Conservation (phyloP, 352 stramenopile species). For the Phytophthora melonis region DNA sequence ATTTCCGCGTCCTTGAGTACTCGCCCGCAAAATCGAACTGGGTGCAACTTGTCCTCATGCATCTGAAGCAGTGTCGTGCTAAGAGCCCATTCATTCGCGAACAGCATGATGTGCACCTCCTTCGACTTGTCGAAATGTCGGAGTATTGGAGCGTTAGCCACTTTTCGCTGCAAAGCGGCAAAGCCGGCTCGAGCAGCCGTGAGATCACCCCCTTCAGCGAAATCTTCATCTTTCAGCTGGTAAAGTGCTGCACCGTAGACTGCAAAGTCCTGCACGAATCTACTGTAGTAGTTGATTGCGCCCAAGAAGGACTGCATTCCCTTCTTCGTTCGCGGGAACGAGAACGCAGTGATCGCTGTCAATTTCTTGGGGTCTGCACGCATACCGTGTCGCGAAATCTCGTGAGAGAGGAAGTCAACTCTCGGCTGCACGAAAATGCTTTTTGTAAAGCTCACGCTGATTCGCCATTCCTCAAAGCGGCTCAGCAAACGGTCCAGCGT, state of each 20-base stretch:
- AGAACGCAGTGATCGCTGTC: not conserved
- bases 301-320: conserved; percentile 33
- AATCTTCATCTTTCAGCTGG: conserved; percentile 22
- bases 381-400: conserved; percentile 14
- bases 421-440: conserved; percentile 21
- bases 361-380: conserved; percentile 19
- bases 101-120: not conserved
- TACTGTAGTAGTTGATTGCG: conserved; percentile 37
- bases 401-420: conserved; percentile 30
- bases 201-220: not conserved
- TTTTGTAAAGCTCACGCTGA: conserved; percentile 38
- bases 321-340: conserved; percentile 26
- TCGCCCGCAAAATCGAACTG: conserved; percentile 11
- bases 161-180: not conserved
- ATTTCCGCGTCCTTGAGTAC: conserved; percentile 14
- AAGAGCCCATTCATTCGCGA: not conserved
- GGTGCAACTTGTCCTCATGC: conserved; percentile 10
- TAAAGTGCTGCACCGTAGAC: conserved; percentile 24
- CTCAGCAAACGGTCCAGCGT: conserved; percentile 15
- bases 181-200: not conserved
- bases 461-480: conserved; percentile 26
- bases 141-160: not conserved
- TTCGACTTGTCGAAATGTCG: not conserved
- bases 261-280: conserved; percentile 37
- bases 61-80: not conserved